Conservation (phyloP, 148 eudicot genomes). For the Rhododendron simsii region DNA sequence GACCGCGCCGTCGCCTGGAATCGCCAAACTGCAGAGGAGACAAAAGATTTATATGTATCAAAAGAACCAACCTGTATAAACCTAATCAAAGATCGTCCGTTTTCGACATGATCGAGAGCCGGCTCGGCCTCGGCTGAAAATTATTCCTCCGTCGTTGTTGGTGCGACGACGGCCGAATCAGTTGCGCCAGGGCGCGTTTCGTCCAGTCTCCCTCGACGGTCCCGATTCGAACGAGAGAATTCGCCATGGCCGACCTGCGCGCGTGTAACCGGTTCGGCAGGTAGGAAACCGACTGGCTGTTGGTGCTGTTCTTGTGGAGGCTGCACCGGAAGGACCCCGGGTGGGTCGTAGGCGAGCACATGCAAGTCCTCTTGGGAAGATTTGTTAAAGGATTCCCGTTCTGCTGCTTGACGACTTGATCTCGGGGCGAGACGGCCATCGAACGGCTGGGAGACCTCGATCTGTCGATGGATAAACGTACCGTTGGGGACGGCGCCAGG, state of each 20-base stretch:
- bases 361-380: slow-evolving; percentile 29
- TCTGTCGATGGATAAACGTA: slow-evolving; percentile 33
- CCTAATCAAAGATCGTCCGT: slow-evolving; percentile 16
- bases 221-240: slow-evolving; percentile 51
- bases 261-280: slow-evolving; percentile 39
- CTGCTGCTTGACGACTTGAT: slow-evolving; percentile 21
- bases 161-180: slow-evolving; percentile 56
- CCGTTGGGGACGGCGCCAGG: slow-evolving; percentile 27
- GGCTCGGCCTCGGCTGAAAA: slow-evolving; percentile 31
- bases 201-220: slow-evolving; percentile 54
- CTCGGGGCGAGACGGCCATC: slow-evolving; percentile 26
- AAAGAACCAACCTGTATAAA: slow-evolving; percentile 8
- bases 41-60: background rate
- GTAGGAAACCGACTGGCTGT: slow-evolving; percentile 12
- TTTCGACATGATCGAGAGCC: slow-evolving; percentile 41
- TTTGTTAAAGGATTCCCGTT: slow-evolving; percentile 16
- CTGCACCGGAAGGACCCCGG: slow-evolving; percentile 44
- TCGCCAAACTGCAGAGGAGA: background rate
- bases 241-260: slow-evolving; percentile 58
- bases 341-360: slow-evolving; percentile 44
- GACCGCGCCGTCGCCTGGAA: background rate
- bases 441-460: slow-evolving; percentile 35
- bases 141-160: slow-evolving; percentile 35
- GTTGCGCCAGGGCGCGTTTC: slow-evolving; percentile 41
- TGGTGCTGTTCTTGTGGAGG: slow-evolving; percentile 30